A percentile compares a stretch with the other conserved stretches of the same genome.
These are phyloP conservation scores for Carex parvula DNA, from an alignment of 176 grass and related monocot species.

Conservation along the genomic window DNA sequence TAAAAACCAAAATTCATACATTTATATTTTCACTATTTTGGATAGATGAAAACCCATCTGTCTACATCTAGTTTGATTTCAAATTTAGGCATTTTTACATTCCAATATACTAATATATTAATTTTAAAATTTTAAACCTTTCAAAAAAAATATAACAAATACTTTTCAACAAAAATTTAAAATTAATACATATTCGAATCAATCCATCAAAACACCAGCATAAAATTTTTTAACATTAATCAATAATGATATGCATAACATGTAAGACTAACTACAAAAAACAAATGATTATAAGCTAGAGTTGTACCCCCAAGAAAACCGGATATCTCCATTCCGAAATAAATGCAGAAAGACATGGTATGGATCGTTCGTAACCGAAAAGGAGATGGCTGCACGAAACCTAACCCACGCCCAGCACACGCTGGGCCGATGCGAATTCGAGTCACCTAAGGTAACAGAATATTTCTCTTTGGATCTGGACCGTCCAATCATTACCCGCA, in stretches of 20 bases:
- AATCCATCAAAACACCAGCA: not conserved
- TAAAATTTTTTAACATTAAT: not conserved
- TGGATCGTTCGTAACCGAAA: not conserved
- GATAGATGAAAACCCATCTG: no score
- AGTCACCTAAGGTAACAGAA: no score
- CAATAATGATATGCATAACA: not conserved
- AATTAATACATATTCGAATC: not conserved
- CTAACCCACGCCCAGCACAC: not conserved
- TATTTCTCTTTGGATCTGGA: no score
- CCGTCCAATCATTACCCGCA: no score
- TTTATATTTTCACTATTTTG: no score
- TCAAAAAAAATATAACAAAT: not conserved
- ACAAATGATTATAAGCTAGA: not conserved
- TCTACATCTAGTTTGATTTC: no score
- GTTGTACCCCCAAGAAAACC: not conserved
- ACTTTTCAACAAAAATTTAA: not conserved
- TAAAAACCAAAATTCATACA: no score
- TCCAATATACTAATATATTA: no score
- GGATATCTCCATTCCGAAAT: not conserved
- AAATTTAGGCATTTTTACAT: no score
- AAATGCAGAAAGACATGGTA: not conserved
- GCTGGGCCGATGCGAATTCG: no score
- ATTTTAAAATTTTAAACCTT: not conserved
- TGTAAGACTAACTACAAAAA: not conserved
- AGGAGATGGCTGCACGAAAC: not conserved